These are phyloP conservation scores for Nitzschia putrida DNA, from an alignment of 108 stramenopile species.

Conservation along the genomic window DNA sequence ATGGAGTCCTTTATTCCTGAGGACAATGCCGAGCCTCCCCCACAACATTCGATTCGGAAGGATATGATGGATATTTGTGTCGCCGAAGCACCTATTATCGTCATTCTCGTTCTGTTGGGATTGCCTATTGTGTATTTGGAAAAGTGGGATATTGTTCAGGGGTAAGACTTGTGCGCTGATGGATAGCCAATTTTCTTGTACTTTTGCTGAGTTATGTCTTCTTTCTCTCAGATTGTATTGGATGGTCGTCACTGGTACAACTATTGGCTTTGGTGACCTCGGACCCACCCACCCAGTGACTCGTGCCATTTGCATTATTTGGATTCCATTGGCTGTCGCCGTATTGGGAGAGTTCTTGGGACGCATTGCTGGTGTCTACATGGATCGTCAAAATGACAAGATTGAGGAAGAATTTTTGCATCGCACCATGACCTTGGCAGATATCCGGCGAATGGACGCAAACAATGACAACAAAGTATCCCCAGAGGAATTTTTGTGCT, in stretches of 20 bases:
- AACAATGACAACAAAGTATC: conserved; percentile 50
- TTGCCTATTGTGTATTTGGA: conserved; percentile 16
- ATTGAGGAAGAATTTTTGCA: conserved; percentile 44
- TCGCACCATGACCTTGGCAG: conserved; percentile 49
- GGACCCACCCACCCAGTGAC: conserved; percentile 21
- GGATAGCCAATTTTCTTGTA: not conserved
- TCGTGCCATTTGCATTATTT: conserved; percentile 46
- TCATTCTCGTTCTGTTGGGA: conserved; percentile 10
- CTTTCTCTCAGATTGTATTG: conserved; percentile 31
- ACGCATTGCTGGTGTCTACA: conserved; percentile 40
- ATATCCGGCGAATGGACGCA: conserved; percentile 53
- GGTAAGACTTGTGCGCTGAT: conserved; percentile 10
- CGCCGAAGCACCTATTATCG: conserved; percentile 14
- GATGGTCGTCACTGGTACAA: conserved; percentile 33
- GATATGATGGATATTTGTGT: conserved; percentile 1
- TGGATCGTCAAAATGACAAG: conserved; percentile 31
- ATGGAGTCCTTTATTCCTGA: conserved; percentile 15
- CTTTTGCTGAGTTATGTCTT: not conserved
- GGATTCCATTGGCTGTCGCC: conserved; percentile 64
- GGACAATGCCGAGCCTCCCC: not conserved
- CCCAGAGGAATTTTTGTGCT: conserved; percentile 51
- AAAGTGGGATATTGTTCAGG: conserved; percentile 16
- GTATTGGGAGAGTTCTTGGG: conserved; percentile 54
- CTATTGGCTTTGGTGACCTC: conserved; percentile 51
- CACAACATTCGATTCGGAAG: not conserved